phyloP scores from a whole-genome alignment of 768 basidiomycete species.

The Mycena metata region DNA sequence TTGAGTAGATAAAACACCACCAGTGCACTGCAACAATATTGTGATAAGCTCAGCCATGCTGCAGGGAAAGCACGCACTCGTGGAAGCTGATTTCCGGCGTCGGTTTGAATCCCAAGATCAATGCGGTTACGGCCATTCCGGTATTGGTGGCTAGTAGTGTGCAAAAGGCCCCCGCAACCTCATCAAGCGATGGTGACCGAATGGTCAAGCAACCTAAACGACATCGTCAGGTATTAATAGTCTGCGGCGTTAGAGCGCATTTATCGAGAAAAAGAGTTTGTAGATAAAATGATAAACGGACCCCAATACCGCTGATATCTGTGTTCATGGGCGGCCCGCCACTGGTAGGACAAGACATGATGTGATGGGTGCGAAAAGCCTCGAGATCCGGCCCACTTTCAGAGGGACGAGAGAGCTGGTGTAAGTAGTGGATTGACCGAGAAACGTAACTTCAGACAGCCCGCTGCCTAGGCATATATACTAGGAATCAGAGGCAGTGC shows the following conservation, averaged over 20 bases:
- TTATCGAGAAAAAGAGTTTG: conserved; percentile 37
- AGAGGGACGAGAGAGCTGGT: too few species aligned
- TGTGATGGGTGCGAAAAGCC: too few species aligned
- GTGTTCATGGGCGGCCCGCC: conserved; percentile 33
- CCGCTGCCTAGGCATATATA: too few species aligned
- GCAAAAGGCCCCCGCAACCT: conserved; percentile 37
- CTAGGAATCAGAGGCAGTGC: too few species aligned
- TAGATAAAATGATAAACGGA: conserved; percentile 39
- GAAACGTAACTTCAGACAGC: too few species aligned
- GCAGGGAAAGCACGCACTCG: conserved; percentile 29
- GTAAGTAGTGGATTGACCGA: too few species aligned
- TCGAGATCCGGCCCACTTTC: too few species aligned
- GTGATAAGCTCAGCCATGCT: not conserved
- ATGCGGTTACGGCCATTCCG: conserved; percentile 38
- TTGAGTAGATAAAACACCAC: conserved; percentile 37
- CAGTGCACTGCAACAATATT: conserved; percentile 26
- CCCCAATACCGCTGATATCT: conserved; percentile 41
- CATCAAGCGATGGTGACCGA: conserved; percentile 30
- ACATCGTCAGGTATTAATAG: not conserved
- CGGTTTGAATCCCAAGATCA: conserved; percentile 38
- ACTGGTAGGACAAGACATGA: not conserved
- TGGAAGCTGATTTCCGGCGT: conserved; percentile 39
- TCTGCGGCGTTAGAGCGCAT: not conserved
- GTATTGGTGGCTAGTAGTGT: conserved; percentile 40
- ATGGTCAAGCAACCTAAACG: conserved; percentile 39